phyloP scores from a whole-genome alignment of 2,329 filamentous ascomycete species.

The Penicillium sumatraense region DNA sequence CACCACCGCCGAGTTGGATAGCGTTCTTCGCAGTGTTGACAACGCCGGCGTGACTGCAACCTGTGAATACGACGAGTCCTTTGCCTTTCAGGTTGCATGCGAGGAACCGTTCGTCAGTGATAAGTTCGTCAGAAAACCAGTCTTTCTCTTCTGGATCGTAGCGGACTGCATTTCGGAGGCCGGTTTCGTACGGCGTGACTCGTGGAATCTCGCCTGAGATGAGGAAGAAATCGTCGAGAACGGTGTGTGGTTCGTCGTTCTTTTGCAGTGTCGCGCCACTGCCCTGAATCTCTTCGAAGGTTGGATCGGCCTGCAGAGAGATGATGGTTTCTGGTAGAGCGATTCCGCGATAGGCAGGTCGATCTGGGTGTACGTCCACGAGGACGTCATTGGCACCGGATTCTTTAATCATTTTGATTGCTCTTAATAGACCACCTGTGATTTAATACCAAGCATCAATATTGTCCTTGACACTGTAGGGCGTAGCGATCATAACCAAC shows the following conservation, averaged over 20 bases:
- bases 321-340: constrained; percentile 46
- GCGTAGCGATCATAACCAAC: constrained; percentile 28
- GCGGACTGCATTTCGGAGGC: constrained; percentile 51
- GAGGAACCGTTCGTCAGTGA: constrained; percentile 59
- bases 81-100: constrained; percentile 58
- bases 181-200: constrained; percentile 54
- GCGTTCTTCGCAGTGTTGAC: constrained; percentile 58
- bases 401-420: constrained; percentile 53
- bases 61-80: constrained; percentile 60
- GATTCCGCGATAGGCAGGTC: constrained; percentile 57
- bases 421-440: constrained; percentile 55
- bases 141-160: constrained; percentile 44
- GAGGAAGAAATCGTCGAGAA: constrained; percentile 57
- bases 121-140: constrained; percentile 56
- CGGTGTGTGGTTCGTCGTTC: constrained; percentile 47
- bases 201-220: constrained; percentile 60
- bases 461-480: too few relatives aligned
- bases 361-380: constrained; percentile 58
- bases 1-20: constrained; percentile 40
- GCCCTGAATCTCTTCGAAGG: constrained; percentile 52
- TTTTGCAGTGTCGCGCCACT: constrained; percentile 49
- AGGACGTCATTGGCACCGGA: constrained; percentile 34
- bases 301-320: constrained; percentile 59
- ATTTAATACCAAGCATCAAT: background rate
- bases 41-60: constrained; percentile 61